Evolutionary conservation across 2,329 filamentous ascomycete species (phyloP).

Genomic region (Penicillium occitanis): DNA sequence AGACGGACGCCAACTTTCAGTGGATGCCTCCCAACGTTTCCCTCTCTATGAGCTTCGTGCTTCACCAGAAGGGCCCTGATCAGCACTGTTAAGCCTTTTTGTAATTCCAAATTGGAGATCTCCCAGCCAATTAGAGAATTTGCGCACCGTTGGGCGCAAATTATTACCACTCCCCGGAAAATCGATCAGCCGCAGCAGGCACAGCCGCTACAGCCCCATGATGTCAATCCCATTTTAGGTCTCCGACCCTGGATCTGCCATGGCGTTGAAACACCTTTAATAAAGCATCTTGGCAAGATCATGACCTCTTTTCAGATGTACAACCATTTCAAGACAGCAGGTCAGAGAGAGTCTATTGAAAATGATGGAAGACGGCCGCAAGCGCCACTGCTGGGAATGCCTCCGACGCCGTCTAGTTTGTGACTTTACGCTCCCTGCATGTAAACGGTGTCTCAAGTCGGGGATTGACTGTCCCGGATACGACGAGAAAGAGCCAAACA

Average conservation of each 20-base stretch:
- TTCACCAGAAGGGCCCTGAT: not conserved
- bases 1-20: too few relatives aligned
- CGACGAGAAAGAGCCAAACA: slow-evolving; percentile 38
- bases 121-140: not conserved
- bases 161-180: not conserved
- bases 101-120: not conserved
- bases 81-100: not conserved
- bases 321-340: not conserved
- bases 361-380: not conserved
- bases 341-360: not conserved
- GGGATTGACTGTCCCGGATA: slow-evolving; percentile 44
- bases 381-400: slow-evolving; percentile 43
- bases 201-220: not conserved
- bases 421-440: slow-evolving; percentile 39
- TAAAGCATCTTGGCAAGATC: not conserved
- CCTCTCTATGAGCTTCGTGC: not conserved
- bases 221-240: not conserved
- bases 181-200: not conserved
- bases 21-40: not conserved
- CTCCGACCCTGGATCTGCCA: not conserved
- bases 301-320: not conserved
- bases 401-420: slow-evolving; percentile 44
- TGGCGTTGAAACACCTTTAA: not conserved
- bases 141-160: not conserved
- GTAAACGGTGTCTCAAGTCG: slow-evolving; percentile 37